Percentiles rank a stretch among this genome's conserved stretches.
phyloP scores from a whole-genome alignment of 1,139 yeast species.

The Nakaseomyces sp. region DNA sequence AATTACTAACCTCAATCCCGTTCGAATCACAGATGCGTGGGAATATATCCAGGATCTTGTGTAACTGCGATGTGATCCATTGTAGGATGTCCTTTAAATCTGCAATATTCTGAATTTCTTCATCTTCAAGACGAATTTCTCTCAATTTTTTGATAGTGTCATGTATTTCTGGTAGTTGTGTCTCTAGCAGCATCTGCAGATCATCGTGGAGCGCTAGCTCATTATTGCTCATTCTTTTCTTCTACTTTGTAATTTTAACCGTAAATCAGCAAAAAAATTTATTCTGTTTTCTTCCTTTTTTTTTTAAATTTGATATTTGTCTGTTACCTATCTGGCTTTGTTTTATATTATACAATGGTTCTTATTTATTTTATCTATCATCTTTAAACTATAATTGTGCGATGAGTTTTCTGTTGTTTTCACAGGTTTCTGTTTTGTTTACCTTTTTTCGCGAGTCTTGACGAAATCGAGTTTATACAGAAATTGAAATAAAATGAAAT shows the following conservation, averaged over 20 bases:
- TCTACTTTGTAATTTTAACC: not conserved
- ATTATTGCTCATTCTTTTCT: constrained; percentile 1
- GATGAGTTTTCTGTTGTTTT: not conserved
- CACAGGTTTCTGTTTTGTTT: not conserved
- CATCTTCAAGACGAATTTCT: not conserved
- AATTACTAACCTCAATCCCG: constrained; percentile 1
- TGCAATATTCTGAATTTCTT: not conserved
- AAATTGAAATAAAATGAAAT: not conserved
- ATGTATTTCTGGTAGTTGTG: constrained; percentile 4
- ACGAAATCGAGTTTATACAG: not conserved
- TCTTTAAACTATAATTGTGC: too few relatives aligned
- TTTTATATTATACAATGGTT: too few relatives aligned
- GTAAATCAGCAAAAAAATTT: too few relatives aligned
- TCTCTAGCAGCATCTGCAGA: constrained; percentile 3
- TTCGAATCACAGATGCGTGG: constrained; percentile 1
- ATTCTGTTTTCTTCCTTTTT: too few relatives aligned
- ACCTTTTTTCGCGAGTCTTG: not conserved
- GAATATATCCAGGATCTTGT: not conserved
- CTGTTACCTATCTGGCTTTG: too few relatives aligned
- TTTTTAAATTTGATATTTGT: too few relatives aligned
- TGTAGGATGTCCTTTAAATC: not conserved
- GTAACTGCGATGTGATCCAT: constrained; percentile 2
- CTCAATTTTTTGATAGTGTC: constrained; percentile 3
- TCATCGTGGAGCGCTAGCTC: constrained; percentile 2
- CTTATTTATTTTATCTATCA: too few relatives aligned